These are phyloP conservation scores for Annona squamosa DNA, from an alignment of 164 flowering plant genomes.

Conservation along the genomic window DNA sequence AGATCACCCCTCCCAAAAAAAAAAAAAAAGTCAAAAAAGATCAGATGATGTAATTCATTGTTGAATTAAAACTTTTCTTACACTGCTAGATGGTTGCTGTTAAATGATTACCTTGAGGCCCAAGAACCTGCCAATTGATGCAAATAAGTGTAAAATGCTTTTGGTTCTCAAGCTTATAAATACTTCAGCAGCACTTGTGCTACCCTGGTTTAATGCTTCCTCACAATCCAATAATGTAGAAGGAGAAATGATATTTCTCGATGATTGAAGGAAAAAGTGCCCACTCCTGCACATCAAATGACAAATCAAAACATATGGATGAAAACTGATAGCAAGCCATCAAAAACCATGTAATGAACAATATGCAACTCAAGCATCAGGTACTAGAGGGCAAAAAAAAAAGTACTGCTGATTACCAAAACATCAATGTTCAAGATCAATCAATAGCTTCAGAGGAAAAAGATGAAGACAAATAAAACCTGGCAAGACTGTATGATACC, in stretches of 20 bases:
- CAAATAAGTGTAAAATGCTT: conserved; percentile 76
- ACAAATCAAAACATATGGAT: not conserved
- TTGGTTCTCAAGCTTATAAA: conserved; percentile 72
- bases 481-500: too few species aligned
- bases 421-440: not conserved
- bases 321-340: not conserved
- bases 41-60: too few species aligned
- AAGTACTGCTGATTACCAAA: not conserved
- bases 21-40: too few species aligned
- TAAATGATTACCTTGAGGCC: conserved; percentile 70
- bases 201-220: conserved; percentile 83
- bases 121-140: conserved; percentile 74
- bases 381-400: not conserved
- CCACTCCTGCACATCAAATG: conserved; percentile 62
- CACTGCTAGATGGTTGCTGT: too few species aligned
- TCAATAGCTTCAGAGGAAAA: too few species aligned
- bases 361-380: not conserved
- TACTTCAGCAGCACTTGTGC: conserved; percentile 60
- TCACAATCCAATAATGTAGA: conserved; percentile 61
- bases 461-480: too few species aligned
- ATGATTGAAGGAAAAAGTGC: conserved; percentile 70
- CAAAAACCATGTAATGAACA: not conserved
- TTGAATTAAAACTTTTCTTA: too few species aligned
- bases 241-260: conserved; percentile 52
- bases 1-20: too few species aligned